Evolutionary conservation across 2,329 filamentous ascomycete species (phyloP).

Genomic region (Aspergillus fumigatiaffinis): DNA sequence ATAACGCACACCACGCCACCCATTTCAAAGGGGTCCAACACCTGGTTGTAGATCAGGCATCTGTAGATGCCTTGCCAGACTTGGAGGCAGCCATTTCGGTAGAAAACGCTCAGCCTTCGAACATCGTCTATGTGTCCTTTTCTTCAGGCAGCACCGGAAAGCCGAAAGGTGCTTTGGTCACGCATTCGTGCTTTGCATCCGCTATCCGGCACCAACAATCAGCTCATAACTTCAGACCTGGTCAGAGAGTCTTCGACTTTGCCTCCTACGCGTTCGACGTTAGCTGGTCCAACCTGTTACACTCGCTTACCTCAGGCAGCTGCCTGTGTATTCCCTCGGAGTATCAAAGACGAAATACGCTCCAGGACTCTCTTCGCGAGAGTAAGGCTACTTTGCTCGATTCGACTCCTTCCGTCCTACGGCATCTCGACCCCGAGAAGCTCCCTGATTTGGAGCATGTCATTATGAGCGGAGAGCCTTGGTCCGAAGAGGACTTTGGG

Average conservation of each 20-base stretch:
- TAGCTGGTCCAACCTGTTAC: conserved; percentile 28
- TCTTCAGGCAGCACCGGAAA: conserved; percentile 9
- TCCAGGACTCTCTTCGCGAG: neutral
- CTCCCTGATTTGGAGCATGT: no score
- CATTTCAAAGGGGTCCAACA: no score
- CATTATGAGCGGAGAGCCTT: no score
- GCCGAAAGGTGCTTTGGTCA: conserved; percentile 10
- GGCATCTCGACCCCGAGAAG: no score
- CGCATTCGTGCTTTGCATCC: conserved; percentile 2
- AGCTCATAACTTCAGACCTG: neutral
- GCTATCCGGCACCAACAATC: neutral
- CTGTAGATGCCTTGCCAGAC: no score
- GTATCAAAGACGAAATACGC: conserved; percentile 22
- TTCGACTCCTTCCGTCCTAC: neutral
- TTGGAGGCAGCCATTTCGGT: no score
- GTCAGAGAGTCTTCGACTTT: conserved; percentile 24
- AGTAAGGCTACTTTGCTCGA: conserved; percentile 4
- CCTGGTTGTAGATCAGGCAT: no score
- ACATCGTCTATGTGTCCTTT: conserved; percentile 11
- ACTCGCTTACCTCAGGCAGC: conserved; percentile 30
- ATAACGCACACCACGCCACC: no score
- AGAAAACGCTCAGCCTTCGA: no score
- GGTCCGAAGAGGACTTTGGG: no score
- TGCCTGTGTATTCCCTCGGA: conserved; percentile 38
- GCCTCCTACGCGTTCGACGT: conserved; percentile 38